These are phyloP conservation scores for Tetrahymena malaccensis DNA, from an alignment of 73 alveolate species.

Conservation along the genomic window DNA sequence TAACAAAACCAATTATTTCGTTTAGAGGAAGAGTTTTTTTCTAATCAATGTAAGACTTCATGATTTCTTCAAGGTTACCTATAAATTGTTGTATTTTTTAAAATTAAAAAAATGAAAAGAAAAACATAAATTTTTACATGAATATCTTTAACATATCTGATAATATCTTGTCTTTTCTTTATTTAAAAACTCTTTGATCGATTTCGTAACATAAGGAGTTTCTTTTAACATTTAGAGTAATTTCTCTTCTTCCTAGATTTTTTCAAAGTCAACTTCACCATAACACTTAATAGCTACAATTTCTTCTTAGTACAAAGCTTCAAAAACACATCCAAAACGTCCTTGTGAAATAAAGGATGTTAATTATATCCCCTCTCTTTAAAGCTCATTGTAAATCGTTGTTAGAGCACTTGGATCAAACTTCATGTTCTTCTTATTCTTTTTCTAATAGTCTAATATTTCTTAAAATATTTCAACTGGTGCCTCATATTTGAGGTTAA, in stretches of 20 bases:
- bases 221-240: neutral
- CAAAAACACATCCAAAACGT: neutral
- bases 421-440: neutral
- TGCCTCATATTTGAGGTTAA: neutral
- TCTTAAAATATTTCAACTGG: neutral
- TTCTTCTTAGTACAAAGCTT: too few species aligned
- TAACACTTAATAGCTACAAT: neutral
- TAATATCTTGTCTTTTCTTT: neutral
- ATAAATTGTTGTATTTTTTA: too few species aligned
- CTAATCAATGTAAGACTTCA: neutral
- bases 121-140: neutral
- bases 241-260: neutral
- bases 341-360: neutral
- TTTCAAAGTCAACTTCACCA: neutral
- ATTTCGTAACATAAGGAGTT: neutral
- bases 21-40: neutral
- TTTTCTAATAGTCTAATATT: too few species aligned
- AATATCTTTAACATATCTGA: neutral
- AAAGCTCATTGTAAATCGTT: too few species aligned
- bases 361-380: too few species aligned
- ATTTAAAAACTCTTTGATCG: neutral
- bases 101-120: too few species aligned
- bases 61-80: neutral
- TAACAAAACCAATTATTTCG: neutral
- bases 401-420: too few species aligned